Evolutionary conservation across 2,329 filamentous ascomycete genomes (phyloP).

Genomic region (Colletotrichum graminicola): DNA sequence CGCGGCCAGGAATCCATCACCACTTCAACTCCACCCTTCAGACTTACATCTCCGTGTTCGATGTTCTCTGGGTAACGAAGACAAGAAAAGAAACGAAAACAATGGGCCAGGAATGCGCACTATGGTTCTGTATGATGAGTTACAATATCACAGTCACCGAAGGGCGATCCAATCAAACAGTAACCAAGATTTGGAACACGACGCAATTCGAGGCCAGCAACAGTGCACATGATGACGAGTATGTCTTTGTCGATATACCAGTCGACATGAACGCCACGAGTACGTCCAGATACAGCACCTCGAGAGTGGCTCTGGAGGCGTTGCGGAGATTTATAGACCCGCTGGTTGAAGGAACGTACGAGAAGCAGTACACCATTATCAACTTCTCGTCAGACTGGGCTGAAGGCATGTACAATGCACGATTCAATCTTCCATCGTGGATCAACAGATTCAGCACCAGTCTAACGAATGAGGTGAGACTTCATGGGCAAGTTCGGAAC

Average conservation of each 20-base stretch:
- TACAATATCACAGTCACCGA: conserved; percentile 48
- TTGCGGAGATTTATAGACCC: conserved; percentile 51
- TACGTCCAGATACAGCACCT: conserved; percentile 49
- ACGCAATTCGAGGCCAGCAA: conserved; percentile 46
- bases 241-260: conserved; percentile 51
- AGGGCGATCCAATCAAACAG: conserved; percentile 46
- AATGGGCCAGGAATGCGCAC: conserved; percentile 49
- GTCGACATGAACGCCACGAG: conserved; percentile 45
- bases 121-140: conserved; percentile 55
- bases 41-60: conserved; percentile 53
- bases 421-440: conserved; percentile 49
- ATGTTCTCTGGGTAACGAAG: conserved; percentile 50
- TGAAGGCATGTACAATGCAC: conserved; percentile 53
- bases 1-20: conserved; percentile 31
- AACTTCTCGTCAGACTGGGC: conserved; percentile 55
- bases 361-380: conserved; percentile 46
- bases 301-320: conserved; percentile 48
- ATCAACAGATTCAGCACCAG: conserved; percentile 51
- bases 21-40: conserved; percentile 42
- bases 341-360: conserved; percentile 50
- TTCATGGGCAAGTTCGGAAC: conserved; percentile 46
- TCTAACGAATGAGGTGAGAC: conserved; percentile 54
- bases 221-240: conserved; percentile 47
- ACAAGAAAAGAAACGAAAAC: conserved; percentile 40
- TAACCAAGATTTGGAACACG: conserved; percentile 48